Evolutionary conservation across 2,329 filamentous ascomycete species (phyloP).

Genomic region (Cercospora janseana): DNA sequence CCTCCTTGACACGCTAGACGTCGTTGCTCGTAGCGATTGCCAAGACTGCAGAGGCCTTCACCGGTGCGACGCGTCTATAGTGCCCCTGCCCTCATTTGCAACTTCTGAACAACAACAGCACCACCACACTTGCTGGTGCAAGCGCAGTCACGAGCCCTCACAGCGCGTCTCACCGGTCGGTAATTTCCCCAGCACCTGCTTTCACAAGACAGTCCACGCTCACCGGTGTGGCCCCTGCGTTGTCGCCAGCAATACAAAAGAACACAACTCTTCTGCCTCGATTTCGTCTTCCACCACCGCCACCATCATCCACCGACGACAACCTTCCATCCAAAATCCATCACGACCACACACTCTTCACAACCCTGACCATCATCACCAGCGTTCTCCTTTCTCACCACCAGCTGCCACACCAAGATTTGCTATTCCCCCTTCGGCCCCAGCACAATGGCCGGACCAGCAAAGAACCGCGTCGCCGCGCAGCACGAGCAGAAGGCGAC

Average conservation of each 20-base stretch:
- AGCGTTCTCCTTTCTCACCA: no score
- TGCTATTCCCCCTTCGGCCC: no score
- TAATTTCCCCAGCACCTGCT: background rate
- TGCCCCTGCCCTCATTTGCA: no score
- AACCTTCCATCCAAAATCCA: constrained; percentile 9
- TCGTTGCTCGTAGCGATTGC: no score
- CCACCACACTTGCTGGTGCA: background rate
- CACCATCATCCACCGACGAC: background rate
- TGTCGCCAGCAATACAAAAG: constrained; percentile 4
- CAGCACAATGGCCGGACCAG: constrained; percentile 24
- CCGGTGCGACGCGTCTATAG: no score
- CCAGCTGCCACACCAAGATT: no score
- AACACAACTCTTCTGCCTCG: background rate
- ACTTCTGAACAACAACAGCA: background rate
- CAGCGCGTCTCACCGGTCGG: background rate
- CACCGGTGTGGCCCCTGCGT: background rate
- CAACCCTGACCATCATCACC: constrained; percentile 2
- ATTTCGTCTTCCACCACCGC: constrained; percentile 8
- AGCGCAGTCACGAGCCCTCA: background rate
- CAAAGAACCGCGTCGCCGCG: constrained; percentile 21
- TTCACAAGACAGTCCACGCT: no score
- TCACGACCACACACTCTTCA: constrained; percentile 3
- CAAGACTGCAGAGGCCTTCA: no score
- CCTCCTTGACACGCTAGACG: no score
- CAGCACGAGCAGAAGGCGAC: constrained; percentile 11